phyloP scores from a whole-genome alignment of 352 stramenopile species.

The Globisporangium mamillatum region DNA sequence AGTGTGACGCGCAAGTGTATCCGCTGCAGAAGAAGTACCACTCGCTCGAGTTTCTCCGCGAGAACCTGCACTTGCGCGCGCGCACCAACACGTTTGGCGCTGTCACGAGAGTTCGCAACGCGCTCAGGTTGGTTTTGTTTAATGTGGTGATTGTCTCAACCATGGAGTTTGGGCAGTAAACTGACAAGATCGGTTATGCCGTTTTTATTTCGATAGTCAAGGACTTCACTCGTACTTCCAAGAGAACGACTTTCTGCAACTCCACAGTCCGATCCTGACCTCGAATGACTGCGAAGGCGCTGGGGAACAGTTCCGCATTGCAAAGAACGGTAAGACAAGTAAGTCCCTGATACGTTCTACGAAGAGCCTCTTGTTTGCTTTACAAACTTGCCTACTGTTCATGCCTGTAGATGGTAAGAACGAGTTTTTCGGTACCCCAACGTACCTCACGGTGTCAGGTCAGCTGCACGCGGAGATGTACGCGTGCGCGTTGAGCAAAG shows the following conservation, averaged over 20 bases:
- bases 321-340: conserved; percentile 50
- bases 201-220: conserved; percentile 31
- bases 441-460: conserved; percentile 88
- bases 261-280: conserved; percentile 95
- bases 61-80: conserved; percentile 94
- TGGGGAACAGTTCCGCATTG: conserved; percentile 97
- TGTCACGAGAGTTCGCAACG: conserved; percentile 93
- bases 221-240: conserved; percentile 76
- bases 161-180: not conserved
- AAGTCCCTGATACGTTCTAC: not conserved
- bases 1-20: conserved; percentile 91
- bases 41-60: conserved; percentile 96
- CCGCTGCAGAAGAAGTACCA: conserved; percentile 99
- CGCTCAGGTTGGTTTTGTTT: conserved; percentile 47
- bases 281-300: conserved; percentile 97
- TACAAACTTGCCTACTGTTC: not conserved
- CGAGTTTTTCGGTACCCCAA: conserved; percentile 94
- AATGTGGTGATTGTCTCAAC: no score
- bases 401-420: conserved; percentile 69
- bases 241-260: conserved; percentile 70
- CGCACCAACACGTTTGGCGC: conserved; percentile 97
- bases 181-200: not conserved
- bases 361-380: not conserved
- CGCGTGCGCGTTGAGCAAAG: conserved; percentile 94
- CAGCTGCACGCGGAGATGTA: conserved; percentile 97